Evolutionary conservation across 2,329 filamentous ascomycete genomes (phyloP).

Genomic region (Verticillium isaacii): DNA sequence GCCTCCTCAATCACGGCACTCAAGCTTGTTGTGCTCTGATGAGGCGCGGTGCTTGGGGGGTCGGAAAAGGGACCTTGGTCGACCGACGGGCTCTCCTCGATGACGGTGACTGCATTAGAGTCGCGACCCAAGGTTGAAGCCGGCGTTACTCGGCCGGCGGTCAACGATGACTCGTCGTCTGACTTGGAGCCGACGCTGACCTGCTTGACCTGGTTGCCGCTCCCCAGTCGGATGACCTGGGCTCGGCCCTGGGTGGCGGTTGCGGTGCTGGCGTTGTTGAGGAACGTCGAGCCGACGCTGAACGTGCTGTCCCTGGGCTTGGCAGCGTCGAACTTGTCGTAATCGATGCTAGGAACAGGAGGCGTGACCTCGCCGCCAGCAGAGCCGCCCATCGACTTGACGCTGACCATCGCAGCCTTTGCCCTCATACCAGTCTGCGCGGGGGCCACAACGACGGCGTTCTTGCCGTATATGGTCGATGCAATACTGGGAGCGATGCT

Average conservation of each 20-base stretch:
- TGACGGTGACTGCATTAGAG: constrained; percentile 41
- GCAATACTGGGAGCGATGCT: constrained; percentile 85
- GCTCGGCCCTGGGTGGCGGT: constrained; percentile 54
- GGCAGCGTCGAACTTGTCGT: constrained; percentile 46
- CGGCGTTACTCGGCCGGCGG: constrained; percentile 9
- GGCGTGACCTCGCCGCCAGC: constrained; percentile 55
- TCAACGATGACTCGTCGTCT: constrained; percentile 17
- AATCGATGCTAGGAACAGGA: constrained; percentile 69
- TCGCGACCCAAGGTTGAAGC: constrained; percentile 24
- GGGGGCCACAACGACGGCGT: constrained; percentile 75
- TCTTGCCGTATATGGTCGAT: constrained; percentile 90
- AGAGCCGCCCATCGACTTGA: constrained; percentile 64
- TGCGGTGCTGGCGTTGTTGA: constrained; percentile 57
- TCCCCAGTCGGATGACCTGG: constrained; percentile 56
- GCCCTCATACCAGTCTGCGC: constrained; percentile 83
- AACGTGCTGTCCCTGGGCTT: constrained; percentile 53
- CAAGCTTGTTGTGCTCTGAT: constrained; percentile 39
- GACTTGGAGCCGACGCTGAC: constrained; percentile 32
- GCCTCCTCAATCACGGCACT: constrained; percentile 54
- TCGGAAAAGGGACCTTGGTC: constrained; percentile 58
- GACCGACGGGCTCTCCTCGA: constrained; percentile 42
- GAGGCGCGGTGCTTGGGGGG: constrained; percentile 30
- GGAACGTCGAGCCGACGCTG: constrained; percentile 63
- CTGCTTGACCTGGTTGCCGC: constrained; percentile 37
- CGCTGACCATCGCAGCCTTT: constrained; percentile 89